Evolutionary conservation across 2,329 filamentous ascomycete genomes (phyloP), one percentile per base, ranked within the genome.

Genomic region (Tolypocladium tropicale): DNA sequence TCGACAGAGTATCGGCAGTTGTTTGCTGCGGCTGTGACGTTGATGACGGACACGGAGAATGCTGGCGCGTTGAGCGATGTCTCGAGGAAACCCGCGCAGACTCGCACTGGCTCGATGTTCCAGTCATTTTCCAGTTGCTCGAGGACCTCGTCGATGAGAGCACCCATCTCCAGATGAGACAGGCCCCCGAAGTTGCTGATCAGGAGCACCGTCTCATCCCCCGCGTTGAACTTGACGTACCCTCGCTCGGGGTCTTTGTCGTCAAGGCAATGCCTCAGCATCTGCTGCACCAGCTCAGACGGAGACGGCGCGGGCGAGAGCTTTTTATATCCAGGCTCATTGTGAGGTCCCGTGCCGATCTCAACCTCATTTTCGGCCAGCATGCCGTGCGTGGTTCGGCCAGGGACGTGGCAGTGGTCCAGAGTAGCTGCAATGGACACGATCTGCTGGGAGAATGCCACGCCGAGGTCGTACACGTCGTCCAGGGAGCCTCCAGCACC

Each of bases 31-130:
- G 73, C 75, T 0, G 77, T 76, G 41, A 84, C 65, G 66, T 85
- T 88, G 63, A 88, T 71, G 52, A 89, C 62, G 4, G 84, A 86
- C 6, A 89, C 77, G 16, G 83, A 86, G 64, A 89, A 89, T 0
- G 85, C 86, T 0, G 85, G 79, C 0, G 84, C 86, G 60, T 89
- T 89, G 63, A 90, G 77, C 18, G 84, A 88, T 0, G 86, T 89
- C 77, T 89, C 87, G 56, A 85, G 78, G 32, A 81, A 84, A 1
- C 86, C 86, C 0, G 78, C 72, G 53, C 81, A 76, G 53, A 87
- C 77, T 33, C 86, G 76, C 4, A 76, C 74, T 0, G 80, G 79
- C 51, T 71, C 67, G 5, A 81, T 72, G 6, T 72, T 70, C 76
- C 78, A 83, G 57, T 74, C 65, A 0, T 56, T 59, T 7, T 68